Base-by-base conservation (phyloP, 768 basidiomycete species). In the Thelephora aurantiotincta region DNA sequence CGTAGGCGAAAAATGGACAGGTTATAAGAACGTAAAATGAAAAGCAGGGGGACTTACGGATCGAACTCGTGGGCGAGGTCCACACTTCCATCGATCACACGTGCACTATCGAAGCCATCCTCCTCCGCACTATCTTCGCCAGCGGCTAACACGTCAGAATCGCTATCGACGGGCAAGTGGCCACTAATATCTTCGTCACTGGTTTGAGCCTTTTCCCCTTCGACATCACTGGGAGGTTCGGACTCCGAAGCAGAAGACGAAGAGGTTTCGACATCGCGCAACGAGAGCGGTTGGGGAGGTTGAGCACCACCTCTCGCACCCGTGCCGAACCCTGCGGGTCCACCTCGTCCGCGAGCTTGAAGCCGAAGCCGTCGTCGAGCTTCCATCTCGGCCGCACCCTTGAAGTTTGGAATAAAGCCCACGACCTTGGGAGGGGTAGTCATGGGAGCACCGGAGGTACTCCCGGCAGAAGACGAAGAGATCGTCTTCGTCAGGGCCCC, bases 381-480 rank as follows among this genome's bases (percentile, higher is more conserved):
- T 52, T 88, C 88, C 86, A 89, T 89, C 60, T 91, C 85, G n/a
- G 77, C 86, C 0, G 82, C 81, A 6, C 83, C 80, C 53, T 78
- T 83, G 65, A 90, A 89, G 45, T 75, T 80, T 14, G 87, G 87
- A 20, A 83, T 68, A 54, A 87, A 88, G 46, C 72, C 76, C 5
- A 72, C 64, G 16, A 22, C 14, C 38, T 41, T 41, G 7, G 38
- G 38, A 16, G 16, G 38, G 22, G 38, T 18, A 9, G 16, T 9
- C 26, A 9, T 30, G 4, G 26, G 5, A 30, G 26, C 26, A 30
- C 26, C 26, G 9, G 26, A 30, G 9, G 26, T 9, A 30, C 26
- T 30, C 9, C 26, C 26, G 26, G 26, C 26, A 30, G 26, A 30
- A 30, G 26, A 30, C 26, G 26, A 30, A 30, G 26, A 30, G 26